Base-by-base conservation (phyloP, 768 basidiomycete species). In the Kwoniella dendrophila region DNA sequence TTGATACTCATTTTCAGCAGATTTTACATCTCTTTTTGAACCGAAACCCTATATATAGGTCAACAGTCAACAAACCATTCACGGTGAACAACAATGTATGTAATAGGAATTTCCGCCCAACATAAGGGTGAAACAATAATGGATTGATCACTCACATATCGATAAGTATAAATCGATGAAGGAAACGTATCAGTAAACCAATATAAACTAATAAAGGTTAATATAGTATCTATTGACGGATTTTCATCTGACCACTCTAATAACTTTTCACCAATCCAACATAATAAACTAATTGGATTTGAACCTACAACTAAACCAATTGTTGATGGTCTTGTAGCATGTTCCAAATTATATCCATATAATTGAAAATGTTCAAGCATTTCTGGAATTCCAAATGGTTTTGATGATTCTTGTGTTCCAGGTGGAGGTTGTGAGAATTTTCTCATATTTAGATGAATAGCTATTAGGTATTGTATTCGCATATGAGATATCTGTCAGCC, bases 241-340 rank as follows among this genome's bases (percentile, higher is more conserved):
- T 56, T 51, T 33, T 61, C 64, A 48, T 76, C 67, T 1, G 71
- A 60, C 72, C 73, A 77, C 6, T 65, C 64, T 16, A 70, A 14
- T 43, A 71, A 66, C 48, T 79, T 79, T 49, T 78, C 76, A 0
- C 76, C 76, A 56, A 78, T 64, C 76, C 76, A 62, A 43, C 49
- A 32, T 6, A 62, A 45, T 34, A 62, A 24, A 26, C 48, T 51
- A 16, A 54, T 22, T 5, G 59, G 59, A 34, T 61, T 77, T 18
- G 44, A 51, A 20, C 69, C 65, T 1, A 78, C 56, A 5, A 63
- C 70, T 24, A 77, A 66, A 10, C 74, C 68, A 40, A 74, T 62
- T 7, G 74, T 76, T 1, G 59, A 38, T 3, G 73, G 65, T 24
- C 67, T 32, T 3, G 73, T 75, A 11, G 61, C 73, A 12, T 78